Base-by-base conservation (phyloP, 2,329 filamentous ascomycete genomes). In the Parascedosporium putredinis region DNA sequence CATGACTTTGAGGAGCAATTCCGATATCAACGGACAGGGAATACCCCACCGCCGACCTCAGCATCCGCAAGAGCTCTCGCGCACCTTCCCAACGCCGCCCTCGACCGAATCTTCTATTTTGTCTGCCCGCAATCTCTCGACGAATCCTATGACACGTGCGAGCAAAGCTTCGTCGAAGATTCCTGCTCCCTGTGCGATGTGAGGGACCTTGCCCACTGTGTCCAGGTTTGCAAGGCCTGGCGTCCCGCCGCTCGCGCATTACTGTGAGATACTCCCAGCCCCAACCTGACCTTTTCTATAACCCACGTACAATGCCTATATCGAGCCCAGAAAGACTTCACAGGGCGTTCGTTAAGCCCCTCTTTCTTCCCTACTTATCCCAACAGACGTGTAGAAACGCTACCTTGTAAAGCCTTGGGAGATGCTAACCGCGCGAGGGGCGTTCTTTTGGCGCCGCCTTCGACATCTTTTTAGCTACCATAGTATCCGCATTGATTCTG, bases 121-220 rank as follows among this genome's bases (percentile, higher is more conserved):
- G 82, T 96, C 51, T 96, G 90, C 59, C 90, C 90, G 6, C 91
- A 97, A 66, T 72, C 81, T 31, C 69, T 71, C 49, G 90, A 97
- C 66, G 74, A 83, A 61, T 82, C 76, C 52, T 94, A 93, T 65
- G 83, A 88, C 56, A 83, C 82, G 38, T 91, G 86, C 60, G 91
- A 97, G 69, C 78, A 86, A 59, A 88, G 84, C 52, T 81, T 84
- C 56, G 76, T 81, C 46, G 84, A 85, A 57, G 83, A 88, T 68
- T 82, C 81, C 51, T 97, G 91, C 70, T 91, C 93, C 86, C 81
- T 95, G 57, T 97, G 91, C 70, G 88, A 95, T 68, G 76, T 93
- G 71, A 83, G 90, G 57, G 89, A 96, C 65, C 77, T 96, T 50
- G 81, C 88, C 48, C 82, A 88, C 64, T 91, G 87, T 63, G 80